Evolutionary conservation across 75 land plant genomes (phyloP).

Genomic region (Cupressus sempervirens): DNA sequence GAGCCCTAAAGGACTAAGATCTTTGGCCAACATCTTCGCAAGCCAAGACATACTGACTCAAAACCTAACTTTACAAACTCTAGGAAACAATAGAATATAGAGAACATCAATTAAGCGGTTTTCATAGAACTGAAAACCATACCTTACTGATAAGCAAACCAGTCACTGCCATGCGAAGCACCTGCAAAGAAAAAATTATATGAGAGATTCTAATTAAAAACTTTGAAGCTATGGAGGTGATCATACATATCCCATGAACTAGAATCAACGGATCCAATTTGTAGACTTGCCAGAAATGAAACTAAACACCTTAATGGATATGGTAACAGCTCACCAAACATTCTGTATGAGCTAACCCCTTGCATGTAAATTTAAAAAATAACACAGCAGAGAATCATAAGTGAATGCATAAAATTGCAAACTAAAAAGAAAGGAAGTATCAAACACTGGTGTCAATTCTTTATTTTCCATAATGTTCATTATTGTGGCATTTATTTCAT

Average conservation of each 20-base stretch:
- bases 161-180: conserved; percentile 57
- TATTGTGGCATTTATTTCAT: background rate
- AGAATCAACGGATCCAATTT: background rate
- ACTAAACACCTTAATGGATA: background rate
- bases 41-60: background rate
- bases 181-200: conserved; percentile 29
- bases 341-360: background rate
- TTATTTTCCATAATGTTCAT: background rate
- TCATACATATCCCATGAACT: background rate
- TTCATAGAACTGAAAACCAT: background rate
- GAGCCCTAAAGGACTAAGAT: background rate
- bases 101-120: background rate
- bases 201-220: background rate
- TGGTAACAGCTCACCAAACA: background rate
- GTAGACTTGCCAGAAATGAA: background rate
- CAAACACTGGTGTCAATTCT: background rate
- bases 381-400: background rate
- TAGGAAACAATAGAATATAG: background rate
- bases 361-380: background rate
- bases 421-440: background rate
- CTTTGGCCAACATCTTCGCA: background rate
- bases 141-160: conserved; percentile 49
- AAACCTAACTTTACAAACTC: background rate
- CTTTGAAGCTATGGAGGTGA: background rate
- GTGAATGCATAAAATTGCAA: background rate